Evolutionary conservation across 441 rosid genomes (phyloP).

Genomic region (Dalechampia spathulata): DNA sequence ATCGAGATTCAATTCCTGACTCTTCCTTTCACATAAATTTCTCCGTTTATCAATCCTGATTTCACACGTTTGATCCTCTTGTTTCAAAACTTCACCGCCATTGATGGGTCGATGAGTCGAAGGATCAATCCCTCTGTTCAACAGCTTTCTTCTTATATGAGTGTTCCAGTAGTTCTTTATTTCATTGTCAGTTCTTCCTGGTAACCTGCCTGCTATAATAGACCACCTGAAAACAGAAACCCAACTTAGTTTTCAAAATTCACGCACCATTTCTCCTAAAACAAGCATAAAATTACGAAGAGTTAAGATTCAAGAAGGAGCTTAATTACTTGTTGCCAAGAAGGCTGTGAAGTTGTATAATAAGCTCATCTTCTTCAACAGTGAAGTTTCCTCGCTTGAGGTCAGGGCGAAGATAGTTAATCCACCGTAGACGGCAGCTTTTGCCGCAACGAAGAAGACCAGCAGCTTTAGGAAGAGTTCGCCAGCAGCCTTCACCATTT

Average conservation of each 20-base stretch:
- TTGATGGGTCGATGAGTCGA: conserved; percentile 54
- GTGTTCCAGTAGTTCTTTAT: conserved; percentile 92
- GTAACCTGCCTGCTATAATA: conserved; percentile 67
- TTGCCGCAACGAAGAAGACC: conserved; percentile 86
- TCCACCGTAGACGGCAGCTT: conserved; percentile 90
- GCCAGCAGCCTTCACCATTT: conserved; percentile 88
- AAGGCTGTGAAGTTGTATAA: conserved; percentile 73
- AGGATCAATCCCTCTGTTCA: conserved; percentile 71
- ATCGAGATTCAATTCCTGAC: conserved; percentile 66
- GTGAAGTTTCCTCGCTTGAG: conserved; percentile 85
- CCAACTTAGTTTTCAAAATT: background rate
- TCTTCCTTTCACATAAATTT: conserved; percentile 22
- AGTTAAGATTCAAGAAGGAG: conserved; percentile 14
- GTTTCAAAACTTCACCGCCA: conserved; percentile 19
- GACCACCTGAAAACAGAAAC: conserved; percentile 48
- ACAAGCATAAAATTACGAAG: background rate
- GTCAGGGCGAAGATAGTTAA: conserved; percentile 79
- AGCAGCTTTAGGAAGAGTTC: conserved; percentile 88
- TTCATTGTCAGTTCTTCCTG: conserved; percentile 92
- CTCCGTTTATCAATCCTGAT: conserved; percentile 25
- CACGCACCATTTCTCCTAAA: background rate
- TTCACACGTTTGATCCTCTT: conserved; percentile 3
- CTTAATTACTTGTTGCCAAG: conserved; percentile 91
- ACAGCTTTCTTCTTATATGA: conserved; percentile 69
- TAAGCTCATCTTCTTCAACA: conserved; percentile 75